phyloP scores from a whole-genome alignment of 345 rosid genomes.

The Lenwebbia sp. region DNA sequence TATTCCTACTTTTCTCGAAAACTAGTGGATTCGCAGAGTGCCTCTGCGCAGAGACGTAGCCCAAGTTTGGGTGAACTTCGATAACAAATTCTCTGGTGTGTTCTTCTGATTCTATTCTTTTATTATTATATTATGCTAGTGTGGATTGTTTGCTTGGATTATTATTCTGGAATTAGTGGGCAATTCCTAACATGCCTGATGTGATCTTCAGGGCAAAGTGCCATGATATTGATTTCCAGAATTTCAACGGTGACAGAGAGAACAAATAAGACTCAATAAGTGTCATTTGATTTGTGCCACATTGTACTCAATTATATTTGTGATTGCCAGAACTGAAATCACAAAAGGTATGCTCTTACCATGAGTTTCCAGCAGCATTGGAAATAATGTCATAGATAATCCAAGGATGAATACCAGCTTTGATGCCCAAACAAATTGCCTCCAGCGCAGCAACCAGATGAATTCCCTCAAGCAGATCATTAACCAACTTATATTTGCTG shows the following conservation, averaged over 20 bases:
- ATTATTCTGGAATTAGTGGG: too few relatives aligned
- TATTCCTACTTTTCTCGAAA: too few relatives aligned
- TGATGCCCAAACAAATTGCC: conserved; percentile 69
- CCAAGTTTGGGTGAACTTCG: too few relatives aligned
- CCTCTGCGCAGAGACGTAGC: too few relatives aligned
- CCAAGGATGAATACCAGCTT: conserved; percentile 81
- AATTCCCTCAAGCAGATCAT: conserved; percentile 75
- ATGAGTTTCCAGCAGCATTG: conserved; percentile 97
- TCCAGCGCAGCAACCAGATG: conserved; percentile 86
- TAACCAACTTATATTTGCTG: conserved; percentile 77
- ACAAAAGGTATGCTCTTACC: conserved; percentile 34
- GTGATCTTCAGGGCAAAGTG: background rate
- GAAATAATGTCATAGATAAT: conserved; percentile 88
- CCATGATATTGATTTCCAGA: background rate
- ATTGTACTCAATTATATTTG: background rate
- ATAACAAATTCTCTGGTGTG: too few relatives aligned
- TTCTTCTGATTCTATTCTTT: too few relatives aligned
- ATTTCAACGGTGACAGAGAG: background rate
- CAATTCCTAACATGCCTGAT: too few relatives aligned
- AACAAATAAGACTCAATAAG: background rate
- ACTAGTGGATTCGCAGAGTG: too few relatives aligned
- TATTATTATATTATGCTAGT: too few relatives aligned
- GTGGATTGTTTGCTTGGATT: too few relatives aligned
- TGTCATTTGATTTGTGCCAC: background rate
- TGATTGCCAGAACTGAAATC: background rate